A percentile compares a stretch with the other conserved stretches of the same genome.
These are phyloP conservation scores for Colletotrichum sp. DNA, from an alignment of 2,329 filamentous ascomycete genomes.

Conservation along the genomic window DNA sequence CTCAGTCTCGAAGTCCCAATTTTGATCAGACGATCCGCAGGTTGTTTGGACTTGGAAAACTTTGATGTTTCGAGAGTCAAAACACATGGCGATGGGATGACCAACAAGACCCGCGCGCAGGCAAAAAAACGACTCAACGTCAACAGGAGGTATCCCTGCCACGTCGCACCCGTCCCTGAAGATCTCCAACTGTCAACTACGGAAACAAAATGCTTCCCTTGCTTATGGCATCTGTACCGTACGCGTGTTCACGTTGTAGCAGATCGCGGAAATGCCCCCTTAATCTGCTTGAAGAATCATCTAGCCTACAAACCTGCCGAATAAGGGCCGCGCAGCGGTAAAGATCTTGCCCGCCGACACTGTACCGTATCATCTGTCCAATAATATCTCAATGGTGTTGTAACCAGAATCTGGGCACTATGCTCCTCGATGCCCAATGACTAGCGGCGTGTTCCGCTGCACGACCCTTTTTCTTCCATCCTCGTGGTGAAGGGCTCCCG, in stretches of 20 bases:
- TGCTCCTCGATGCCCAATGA: neutral
- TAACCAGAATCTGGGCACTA: neutral
- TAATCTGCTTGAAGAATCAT: neutral
- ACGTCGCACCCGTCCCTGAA: neutral
- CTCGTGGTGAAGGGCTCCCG: neutral
- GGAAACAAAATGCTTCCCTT: neutral
- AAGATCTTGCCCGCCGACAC: neutral
- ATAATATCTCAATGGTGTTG: neutral
- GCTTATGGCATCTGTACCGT: neutral
- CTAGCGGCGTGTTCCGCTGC: neutral
- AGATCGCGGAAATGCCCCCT: neutral
- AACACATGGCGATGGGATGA: neutral
- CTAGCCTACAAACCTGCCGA: neutral
- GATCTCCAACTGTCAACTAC: neutral
- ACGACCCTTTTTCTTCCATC: neutral
- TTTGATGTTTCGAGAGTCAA: constrained; percentile 8
- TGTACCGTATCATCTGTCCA: neutral
- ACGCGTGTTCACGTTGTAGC: neutral
- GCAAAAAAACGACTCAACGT: neutral
- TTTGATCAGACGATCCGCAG: neutral
- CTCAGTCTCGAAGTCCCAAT: neutral
- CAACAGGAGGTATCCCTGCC: neutral
- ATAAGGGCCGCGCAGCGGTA: neutral
- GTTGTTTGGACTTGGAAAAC: neutral
- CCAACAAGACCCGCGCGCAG: neutral